Conservation (phyloP, 192 early-diverging fungal species). For the Phycomyces blakesleeanus region DNA sequence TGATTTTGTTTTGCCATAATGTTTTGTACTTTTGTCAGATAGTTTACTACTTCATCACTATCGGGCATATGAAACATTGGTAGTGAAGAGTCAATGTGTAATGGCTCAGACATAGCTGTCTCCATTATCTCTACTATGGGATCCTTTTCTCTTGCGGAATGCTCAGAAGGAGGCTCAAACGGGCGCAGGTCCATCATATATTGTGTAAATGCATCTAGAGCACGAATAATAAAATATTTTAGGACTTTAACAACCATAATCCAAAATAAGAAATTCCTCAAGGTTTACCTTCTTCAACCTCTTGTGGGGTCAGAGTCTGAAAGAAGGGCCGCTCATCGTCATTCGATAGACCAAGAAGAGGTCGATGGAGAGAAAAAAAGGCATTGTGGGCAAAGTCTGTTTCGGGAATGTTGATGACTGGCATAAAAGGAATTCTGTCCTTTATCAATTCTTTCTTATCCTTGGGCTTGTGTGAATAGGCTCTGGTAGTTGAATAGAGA, state of each 20-base stretch:
- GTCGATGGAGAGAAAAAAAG: constrained; percentile 59
- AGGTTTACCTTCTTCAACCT: not conserved
- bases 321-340: constrained; percentile 15
- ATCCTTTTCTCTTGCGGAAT: constrained; percentile 1
- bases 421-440: constrained; percentile 18
- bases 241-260: constrained; percentile 2
- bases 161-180: constrained; percentile 35
- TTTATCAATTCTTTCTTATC: constrained; percentile 7
- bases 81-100: not conserved
- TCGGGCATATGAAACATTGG: constrained; percentile 19
- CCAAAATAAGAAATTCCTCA: not conserved
- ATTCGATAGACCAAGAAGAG: constrained; percentile 44
- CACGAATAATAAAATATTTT: too few relatives aligned
- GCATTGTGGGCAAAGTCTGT: constrained; percentile 51
- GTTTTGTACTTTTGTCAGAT: not conserved
- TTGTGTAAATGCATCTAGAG: constrained; percentile 26
- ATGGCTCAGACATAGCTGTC: not conserved
- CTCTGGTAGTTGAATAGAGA: not conserved
- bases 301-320: not conserved
- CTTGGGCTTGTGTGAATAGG: not conserved
- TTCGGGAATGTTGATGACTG: constrained; percentile 35
- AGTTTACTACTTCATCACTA: constrained; percentile 10
- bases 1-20: not conserved
- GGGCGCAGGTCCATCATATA: constrained; percentile 40
- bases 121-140: not conserved